Evolutionary conservation across 148 eudicot genomes (phyloP), one percentile per base, ranked within the genome.

Genomic region (Polygonum maritimum): DNA sequence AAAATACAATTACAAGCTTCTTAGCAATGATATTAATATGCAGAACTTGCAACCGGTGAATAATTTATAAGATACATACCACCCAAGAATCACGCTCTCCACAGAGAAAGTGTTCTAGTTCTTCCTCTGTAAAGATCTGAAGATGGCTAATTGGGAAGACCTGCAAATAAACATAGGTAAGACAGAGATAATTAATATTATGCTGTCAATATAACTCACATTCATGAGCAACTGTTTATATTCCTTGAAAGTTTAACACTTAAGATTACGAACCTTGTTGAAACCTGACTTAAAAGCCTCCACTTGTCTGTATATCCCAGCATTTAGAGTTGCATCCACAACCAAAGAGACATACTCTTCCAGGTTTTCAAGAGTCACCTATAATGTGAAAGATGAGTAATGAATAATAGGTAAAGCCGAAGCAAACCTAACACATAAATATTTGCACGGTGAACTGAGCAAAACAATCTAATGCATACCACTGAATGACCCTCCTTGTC

Each of bases 241-340:
- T 26, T 26, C 39, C 39, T 62, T n/a, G 60, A 21, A 54, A 74
- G 19, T 18, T 16, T 18, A 57, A 69, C n/a, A 69, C 5, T 12
- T 11, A 19, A n/a, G 8, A 22, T 39, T 45, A 63, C 81, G 33
- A 44, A 95, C 98, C 97, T 92, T 96, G 82, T 87, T 85, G 85
- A 92, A 89, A 55, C 98, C 97, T 2, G 90, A 83, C 85, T 83
- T 95, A 80, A 95, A 92, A 75, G 98, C 96, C 85, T 92, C 97
- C 70, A 92, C 82, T 85, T 95, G 98, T 86, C 92, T 86, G 26
- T 80, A 75, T 78, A 92, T 88, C 77, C 98, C 98, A 76, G 90
- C 77, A 79, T 85, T 78, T 76, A 89, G 78, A 70, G 98, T 95
- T 48, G 97, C 98, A 85, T 95, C 98, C 75, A 92, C 87, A 75